Evolutionary conservation across 2,329 filamentous ascomycete genomes (phyloP).

Genomic region (Penicillium occitanis): DNA sequence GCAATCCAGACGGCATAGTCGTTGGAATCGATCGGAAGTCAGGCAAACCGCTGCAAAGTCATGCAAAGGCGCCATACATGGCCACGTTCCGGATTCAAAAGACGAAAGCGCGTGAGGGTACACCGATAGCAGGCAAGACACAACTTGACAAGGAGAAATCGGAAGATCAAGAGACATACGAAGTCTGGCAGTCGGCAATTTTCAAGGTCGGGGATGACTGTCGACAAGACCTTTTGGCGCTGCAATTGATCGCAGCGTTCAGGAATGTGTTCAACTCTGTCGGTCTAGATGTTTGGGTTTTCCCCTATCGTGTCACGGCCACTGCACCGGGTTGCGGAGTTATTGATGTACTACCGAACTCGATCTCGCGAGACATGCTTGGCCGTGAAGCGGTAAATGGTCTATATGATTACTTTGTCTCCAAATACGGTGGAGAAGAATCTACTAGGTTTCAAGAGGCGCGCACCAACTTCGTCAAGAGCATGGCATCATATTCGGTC

Average conservation of each 20-base stretch:
- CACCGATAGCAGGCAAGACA: constrained; percentile 23
- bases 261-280: constrained; percentile 94
- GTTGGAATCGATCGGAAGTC: constrained; percentile 98
- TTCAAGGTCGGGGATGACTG: constrained; percentile 99
- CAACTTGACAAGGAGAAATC: constrained; percentile 31
- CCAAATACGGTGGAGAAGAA: constrained; percentile 95
- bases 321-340: constrained; percentile 97
- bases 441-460: constrained; percentile 93
- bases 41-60: constrained; percentile 93
- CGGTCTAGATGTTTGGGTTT: constrained; percentile 94
- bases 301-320: constrained; percentile 94
- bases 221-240: constrained; percentile 89
- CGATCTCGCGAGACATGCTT: constrained; percentile 97
- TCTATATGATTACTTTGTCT: constrained; percentile 96
- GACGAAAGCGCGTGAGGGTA: constrained; percentile 48
- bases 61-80: constrained; percentile 99
- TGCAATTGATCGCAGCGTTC: constrained; percentile 98
- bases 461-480: constrained; percentile 96
- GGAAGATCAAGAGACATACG: constrained; percentile 60
- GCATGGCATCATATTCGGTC: constrained; percentile 96
- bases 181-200: constrained; percentile 99
- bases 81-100: constrained; percentile 97
- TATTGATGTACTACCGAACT: constrained; percentile 96
- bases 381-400: constrained; percentile 97
- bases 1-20: constrained; percentile 94